Evolutionary conservation across 2,329 filamentous ascomycete species (phyloP).

Genomic region (Botryosphaeria dothidea): DNA sequence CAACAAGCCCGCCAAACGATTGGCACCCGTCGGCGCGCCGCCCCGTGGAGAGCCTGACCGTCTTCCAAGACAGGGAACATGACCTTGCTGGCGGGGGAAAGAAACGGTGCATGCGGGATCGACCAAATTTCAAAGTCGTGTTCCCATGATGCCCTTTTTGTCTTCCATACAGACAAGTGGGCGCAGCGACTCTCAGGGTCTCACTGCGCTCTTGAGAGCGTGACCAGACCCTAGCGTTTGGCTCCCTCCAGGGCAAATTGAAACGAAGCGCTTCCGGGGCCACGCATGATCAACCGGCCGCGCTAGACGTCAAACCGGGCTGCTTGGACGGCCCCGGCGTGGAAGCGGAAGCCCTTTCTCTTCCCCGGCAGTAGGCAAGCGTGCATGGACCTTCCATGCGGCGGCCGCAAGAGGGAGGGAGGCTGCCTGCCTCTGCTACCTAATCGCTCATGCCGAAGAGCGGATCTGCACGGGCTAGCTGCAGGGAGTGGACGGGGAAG

Average conservation of each 20-base stretch:
- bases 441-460: neutral
- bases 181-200: neutral
- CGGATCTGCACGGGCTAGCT: neutral
- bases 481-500: neutral
- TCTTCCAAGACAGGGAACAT: neutral
- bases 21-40: conserved; percentile 5
- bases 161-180: neutral
- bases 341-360: neutral
- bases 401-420: neutral
- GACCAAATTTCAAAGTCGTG: neutral
- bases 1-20: conserved; percentile 6
- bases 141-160: conserved; percentile 2
- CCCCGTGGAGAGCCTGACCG: conserved; percentile 4
- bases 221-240: conserved; percentile 4
- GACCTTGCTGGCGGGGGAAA: neutral
- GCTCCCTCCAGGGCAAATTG: neutral
- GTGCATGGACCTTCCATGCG: conserved; percentile 1
- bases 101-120: neutral
- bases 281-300: neutral
- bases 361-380: neutral
- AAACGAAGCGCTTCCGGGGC: neutral
- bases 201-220: neutral
- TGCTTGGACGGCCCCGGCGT: neutral
- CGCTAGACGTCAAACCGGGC: conserved; percentile 1
- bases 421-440: neutral